phyloP scores from a whole-genome alignment of 2,329 filamentous ascomycete species.

The Colletotrichum magnum region DNA sequence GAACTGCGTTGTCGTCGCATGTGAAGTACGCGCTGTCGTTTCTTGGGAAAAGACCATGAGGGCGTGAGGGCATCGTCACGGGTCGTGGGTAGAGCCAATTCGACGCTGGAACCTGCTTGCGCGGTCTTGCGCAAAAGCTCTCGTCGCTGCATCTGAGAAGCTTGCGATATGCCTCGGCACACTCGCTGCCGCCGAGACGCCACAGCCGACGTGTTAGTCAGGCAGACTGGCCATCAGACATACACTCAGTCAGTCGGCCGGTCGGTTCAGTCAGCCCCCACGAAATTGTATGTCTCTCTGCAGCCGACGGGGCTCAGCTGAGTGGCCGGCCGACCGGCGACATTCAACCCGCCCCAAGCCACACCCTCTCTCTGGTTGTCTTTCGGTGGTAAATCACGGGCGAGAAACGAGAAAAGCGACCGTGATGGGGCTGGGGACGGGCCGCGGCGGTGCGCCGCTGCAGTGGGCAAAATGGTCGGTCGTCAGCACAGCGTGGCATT shows the following conservation, averaged over 20 bases:
- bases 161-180: slow-evolving; percentile 26
- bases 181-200: background rate
- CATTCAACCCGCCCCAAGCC: background rate
- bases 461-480: background rate
- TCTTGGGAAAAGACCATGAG: background rate
- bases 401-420: no score
- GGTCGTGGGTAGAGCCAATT: slow-evolving; percentile 9
- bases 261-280: slow-evolving; percentile 15
- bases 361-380: background rate
- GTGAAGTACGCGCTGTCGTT: slow-evolving; percentile 21
- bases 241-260: slow-evolving; percentile 1
- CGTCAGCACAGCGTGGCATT: slow-evolving; percentile 37
- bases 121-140: background rate
- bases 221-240: background rate
- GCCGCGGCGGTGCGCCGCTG: slow-evolving; percentile 22
- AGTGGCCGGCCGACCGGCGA: background rate
- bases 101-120: background rate
- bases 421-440: slow-evolving; percentile 29
- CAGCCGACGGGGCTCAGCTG: slow-evolving; percentile 7
- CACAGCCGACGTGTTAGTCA: background rate
- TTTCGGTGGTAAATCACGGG: slow-evolving; percentile 16
- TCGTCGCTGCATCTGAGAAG: background rate
- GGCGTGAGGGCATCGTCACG: slow-evolving; percentile 38
- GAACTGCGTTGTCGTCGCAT: slow-evolving; percentile 30
- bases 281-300: background rate